Evolutionary conservation across 2,329 filamentous ascomycete genomes (phyloP), one percentile per base, ranked within the genome.

Genomic region (Apiospora kogelbergensis): DNA sequence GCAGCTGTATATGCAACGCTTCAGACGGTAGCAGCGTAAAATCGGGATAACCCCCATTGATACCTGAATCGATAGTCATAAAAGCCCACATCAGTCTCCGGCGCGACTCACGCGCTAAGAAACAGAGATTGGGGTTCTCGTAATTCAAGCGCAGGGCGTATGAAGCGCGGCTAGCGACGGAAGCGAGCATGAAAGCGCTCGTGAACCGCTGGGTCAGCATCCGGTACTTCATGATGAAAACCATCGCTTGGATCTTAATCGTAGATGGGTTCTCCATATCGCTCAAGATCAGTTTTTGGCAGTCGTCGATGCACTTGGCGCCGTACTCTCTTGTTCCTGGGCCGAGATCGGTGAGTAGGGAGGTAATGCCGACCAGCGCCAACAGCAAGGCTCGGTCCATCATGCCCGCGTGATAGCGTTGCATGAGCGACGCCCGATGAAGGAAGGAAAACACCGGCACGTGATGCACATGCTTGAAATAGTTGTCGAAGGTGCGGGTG

Each of bases 361-460:
- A 85, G 1, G 86, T 88, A 73, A 89, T 86, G 65, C 86, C 87
- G 9, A 89, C 80, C 4, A 89, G 78, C 46, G 86, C 85, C 5
- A 88, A 80, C 4, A 89, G 79, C 7, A 89, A 78, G 1, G 86
- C 80, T 48, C 82, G 83, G 73, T 89, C 86, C 71, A 89, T 84
- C 71, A 86, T 86, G 64, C 86, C 86, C 5, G 85, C 83, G 71
- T 87, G 84, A 74, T 88, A 88, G 40, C 86, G 82, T 74, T 88
- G 86, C 85, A 88, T 88, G 30, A 89, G 83, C 1, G 87, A 89
- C 15, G 86, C 86, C 33, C 86, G 85, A 73, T 89, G 87, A 20
- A 89, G 77, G 68, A 89, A 89, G 13, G 86, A 87, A 78, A 86
- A 87, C 72, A 86, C 85, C 60, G 87, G 85, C 66, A 89, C 86